Base-by-base conservation (phyloP, 768 basidiomycete genomes). In the Cubamyces sp. region DNA sequence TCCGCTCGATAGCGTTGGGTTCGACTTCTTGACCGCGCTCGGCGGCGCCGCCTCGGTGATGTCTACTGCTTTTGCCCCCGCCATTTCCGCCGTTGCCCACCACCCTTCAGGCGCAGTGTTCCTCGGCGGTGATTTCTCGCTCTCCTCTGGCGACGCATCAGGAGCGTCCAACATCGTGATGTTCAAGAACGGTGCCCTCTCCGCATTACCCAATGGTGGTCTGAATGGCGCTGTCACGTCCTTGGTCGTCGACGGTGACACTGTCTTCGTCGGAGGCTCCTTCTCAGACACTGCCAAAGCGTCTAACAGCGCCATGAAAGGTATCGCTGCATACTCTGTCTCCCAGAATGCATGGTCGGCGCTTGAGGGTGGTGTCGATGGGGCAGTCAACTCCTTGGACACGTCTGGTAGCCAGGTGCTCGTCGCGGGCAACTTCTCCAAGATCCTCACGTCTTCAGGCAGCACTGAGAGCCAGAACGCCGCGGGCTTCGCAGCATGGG, bases 251-350 rank as follows among this genome's bases (percentile, higher is more conserved):
- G 76, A 81, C 56, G 86, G 84, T 12, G 81, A 90, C 67, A 78
- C 78, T 19, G 74, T 98, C 12, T 97, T 83, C 71, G 86, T 96
- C 42, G 96, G 94, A n/a, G 97, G 97, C 0, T 78, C 86, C 0
- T 99, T 99, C 78, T 82, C 80, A 0, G 87, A 91, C 64, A 91
- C 93, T 0, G 73, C 74, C 1, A 76, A 80, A 5, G 76, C 80
- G 16, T 84, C 87, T 0, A 76, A 81, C 48, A 82, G 83, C 56
- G 76, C 74, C 37, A 75, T 94, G 39, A 74, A 74, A 46, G 82
- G 86, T 39, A 74, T 96, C 34, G 93, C 88, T 0, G 70, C 84
- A 55, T 98, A 94, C 73, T 82, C 94, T 65, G 76, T 93, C 12
- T 68, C 76, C 54, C 78, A 78, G 30, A 82, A 87, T 61, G 70